These are phyloP conservation scores for Sporothrix mexicana DNA, from an alignment of 2,329 filamentous ascomycete species.

Conservation along the genomic window DNA sequence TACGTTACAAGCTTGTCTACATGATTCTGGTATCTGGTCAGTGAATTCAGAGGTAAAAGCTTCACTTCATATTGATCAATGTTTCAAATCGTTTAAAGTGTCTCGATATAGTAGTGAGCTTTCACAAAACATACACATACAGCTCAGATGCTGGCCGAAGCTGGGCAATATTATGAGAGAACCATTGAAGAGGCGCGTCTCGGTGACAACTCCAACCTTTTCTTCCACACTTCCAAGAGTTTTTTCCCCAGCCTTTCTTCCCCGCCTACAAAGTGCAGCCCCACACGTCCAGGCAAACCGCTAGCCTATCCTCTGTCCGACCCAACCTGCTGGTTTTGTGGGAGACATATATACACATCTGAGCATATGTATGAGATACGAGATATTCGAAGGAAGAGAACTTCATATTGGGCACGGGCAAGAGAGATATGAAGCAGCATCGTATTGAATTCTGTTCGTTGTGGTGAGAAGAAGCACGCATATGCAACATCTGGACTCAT, in stretches of 20 bases:
- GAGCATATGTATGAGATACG: too few relatives aligned
- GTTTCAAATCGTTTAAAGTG: background rate
- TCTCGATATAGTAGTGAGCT: background rate
- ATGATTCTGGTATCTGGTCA: too few relatives aligned
- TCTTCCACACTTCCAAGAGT: background rate
- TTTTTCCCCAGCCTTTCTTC: background rate
- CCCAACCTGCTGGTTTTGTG: background rate
- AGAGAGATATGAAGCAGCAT: background rate
- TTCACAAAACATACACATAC: background rate
- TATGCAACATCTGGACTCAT: background rate
- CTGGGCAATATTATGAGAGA: background rate
- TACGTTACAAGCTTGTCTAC: background rate
- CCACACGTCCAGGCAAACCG: background rate
- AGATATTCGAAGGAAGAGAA: too few relatives aligned
- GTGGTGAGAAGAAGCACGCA: background rate
- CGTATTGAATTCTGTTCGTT: background rate
- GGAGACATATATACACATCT: too few relatives aligned
- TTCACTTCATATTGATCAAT: background rate
- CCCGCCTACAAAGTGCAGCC: slow-evolving; percentile 8
- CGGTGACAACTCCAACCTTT: background rate
- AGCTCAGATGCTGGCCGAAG: background rate
- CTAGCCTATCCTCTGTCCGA: slow-evolving; percentile 24
- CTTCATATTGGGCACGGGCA: too few relatives aligned
- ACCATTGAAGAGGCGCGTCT: background rate
- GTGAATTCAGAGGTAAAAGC: background rate